Evolutionary conservation across 371 early-diverging fungal species (phyloP).

Genomic region (Sporodiniella umbellata): DNA sequence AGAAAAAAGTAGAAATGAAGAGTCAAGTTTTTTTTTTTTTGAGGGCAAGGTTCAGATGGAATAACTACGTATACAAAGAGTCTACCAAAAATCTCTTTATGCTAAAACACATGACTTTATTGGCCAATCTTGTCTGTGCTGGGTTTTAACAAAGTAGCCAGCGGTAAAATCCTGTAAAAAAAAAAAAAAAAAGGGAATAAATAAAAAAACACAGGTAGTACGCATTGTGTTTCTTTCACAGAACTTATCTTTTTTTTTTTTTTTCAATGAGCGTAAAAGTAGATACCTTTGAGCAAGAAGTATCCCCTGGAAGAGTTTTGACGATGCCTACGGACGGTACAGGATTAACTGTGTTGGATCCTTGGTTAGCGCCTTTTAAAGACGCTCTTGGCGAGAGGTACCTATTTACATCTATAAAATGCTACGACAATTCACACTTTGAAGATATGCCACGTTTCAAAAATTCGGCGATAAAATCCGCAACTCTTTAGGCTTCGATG

Average conservation of each 20-base stretch:
- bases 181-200: background rate
- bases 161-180: background rate
- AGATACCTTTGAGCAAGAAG: slow-evolving; percentile 22
- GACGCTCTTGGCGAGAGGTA: slow-evolving; percentile 56
- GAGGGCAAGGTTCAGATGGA: no score
- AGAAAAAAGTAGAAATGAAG: no score
- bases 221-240: background rate
- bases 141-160: background rate
- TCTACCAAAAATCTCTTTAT: no score
- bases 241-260: background rate
- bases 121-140: no score
- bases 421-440: background rate
- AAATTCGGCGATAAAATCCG: slow-evolving; percentile 67
- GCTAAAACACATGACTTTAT: no score
- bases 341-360: slow-evolving; percentile 59
- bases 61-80: no score
- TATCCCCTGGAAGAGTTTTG: slow-evolving; percentile 27
- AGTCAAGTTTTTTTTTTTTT: no score
- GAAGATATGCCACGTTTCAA: slow-evolving; percentile 47
- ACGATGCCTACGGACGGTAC: slow-evolving; percentile 50
- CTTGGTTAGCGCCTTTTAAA: slow-evolving; percentile 66
- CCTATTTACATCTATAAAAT: background rate
- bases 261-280: background rate
- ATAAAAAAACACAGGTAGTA: no score
- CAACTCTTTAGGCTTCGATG: slow-evolving; percentile 66